Conservation (phyloP, 2,329 filamentous ascomycete species). For the Arthroderma sp. region DNA sequence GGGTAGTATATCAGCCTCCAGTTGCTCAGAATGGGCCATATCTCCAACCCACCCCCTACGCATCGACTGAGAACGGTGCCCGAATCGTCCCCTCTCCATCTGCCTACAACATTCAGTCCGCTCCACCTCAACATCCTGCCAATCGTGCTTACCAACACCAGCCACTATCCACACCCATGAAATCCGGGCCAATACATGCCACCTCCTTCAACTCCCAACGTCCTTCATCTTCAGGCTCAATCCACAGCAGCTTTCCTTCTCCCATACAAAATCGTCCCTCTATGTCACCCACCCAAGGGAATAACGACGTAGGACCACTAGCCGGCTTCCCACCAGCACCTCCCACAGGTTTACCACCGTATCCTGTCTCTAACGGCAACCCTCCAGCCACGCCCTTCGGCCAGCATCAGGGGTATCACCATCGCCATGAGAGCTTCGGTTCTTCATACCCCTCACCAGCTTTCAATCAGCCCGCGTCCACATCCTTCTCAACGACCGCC, state of each 20-base stretch:
- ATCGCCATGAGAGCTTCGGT: not conserved
- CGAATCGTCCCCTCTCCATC: no score
- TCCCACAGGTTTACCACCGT: not conserved
- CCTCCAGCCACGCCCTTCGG: conserved; percentile 19
- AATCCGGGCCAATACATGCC: not conserved
- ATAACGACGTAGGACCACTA: conserved; percentile 35
- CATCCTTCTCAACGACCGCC: conserved; percentile 2
- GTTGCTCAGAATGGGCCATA: no score
- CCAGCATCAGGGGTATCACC: not conserved
- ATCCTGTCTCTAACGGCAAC: conserved; percentile 15
- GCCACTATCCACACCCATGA: no score
- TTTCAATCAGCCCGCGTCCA: conserved; percentile 14
- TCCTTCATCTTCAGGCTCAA: conserved; percentile 31
- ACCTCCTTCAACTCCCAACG: conserved; percentile 23
- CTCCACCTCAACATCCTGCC: no score
- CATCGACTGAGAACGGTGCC: no score
- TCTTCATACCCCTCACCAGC: conserved; percentile 11
- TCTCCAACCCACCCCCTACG: no score
- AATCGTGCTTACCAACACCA: no score
- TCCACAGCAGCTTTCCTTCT: conserved; percentile 22
- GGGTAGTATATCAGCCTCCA: no score
- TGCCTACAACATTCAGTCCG: no score
- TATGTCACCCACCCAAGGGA: conserved; percentile 37
- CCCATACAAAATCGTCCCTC: conserved; percentile 34
- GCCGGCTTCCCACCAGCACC: conserved; percentile 27